Evolutionary conservation across 2,329 filamentous ascomycete species (phyloP).

Genomic region (Zasmidium angulare): DNA sequence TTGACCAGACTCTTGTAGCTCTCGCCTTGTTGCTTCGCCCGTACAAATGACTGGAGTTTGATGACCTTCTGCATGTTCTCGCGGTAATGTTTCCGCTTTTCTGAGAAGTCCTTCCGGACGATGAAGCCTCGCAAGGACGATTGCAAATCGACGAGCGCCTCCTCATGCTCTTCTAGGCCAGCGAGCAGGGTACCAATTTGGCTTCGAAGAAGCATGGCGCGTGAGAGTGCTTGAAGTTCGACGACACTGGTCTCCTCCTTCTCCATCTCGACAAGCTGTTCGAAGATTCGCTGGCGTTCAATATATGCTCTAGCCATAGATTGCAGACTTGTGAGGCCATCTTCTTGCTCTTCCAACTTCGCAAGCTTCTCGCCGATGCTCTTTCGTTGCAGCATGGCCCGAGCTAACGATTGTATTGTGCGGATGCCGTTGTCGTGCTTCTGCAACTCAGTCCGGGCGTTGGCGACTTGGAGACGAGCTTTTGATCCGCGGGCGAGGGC

Average conservation of each 20-base stretch:
- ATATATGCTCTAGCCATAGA: slow-evolving; percentile 65
- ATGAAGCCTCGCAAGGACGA: slow-evolving; percentile 70
- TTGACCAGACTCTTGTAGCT: slow-evolving; percentile 96
- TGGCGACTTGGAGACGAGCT: slow-evolving; percentile 19
- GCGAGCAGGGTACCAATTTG: slow-evolving; percentile 71
- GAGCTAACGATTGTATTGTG: slow-evolving; percentile 53
- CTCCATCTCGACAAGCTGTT: slow-evolving; percentile 68
- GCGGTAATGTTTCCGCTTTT: slow-evolving; percentile 85
- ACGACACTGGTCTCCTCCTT: slow-evolving; percentile 66
- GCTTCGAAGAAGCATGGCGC: slow-evolving; percentile 76
- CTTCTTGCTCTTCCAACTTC: slow-evolving; percentile 59
- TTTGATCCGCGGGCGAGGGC: slow-evolving; percentile 39
- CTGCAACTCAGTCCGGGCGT: slow-evolving; percentile 41
- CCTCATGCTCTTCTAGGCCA: slow-evolving; percentile 80
- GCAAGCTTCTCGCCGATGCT: slow-evolving; percentile 46
- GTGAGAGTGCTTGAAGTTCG: slow-evolving; percentile 70
- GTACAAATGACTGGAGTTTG: slow-evolving; percentile 96
- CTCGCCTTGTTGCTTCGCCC: slow-evolving; percentile 92
- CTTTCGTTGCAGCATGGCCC: slow-evolving; percentile 49
- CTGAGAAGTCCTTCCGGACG: slow-evolving; percentile 72
- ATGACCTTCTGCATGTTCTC: slow-evolving; percentile 99
- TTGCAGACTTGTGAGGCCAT: slow-evolving; percentile 64
- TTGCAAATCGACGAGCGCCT: slow-evolving; percentile 72
- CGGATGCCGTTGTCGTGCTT: slow-evolving; percentile 45
- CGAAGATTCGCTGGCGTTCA: slow-evolving; percentile 59